Evolutionary conservation across 352 stramenopile genomes (phyloP).

Genomic region (Pythium vanterpoolii): DNA sequence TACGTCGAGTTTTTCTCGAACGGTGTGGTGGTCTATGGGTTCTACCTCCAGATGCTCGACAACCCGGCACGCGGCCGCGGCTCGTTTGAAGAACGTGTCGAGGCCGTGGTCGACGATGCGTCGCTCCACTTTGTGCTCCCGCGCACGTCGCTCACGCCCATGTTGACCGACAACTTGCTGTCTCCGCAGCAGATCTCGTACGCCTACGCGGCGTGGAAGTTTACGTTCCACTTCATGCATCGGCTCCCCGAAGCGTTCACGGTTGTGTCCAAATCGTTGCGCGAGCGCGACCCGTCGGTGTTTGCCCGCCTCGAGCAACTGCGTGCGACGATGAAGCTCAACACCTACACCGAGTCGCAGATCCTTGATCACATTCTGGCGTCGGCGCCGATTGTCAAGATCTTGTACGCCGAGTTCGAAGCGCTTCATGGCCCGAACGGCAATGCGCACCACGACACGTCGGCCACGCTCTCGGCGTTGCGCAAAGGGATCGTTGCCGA

Average conservation of each 20-base stretch:
- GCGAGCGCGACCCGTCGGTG: slow-evolving; percentile 66
- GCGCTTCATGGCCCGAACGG: slow-evolving; percentile 53
- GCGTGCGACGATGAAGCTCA: slow-evolving; percentile 81
- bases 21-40: slow-evolving; percentile 79
- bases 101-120: slow-evolving; percentile 59
- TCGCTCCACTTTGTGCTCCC: slow-evolving; percentile 84
- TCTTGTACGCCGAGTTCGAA: slow-evolving; percentile 79
- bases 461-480: slow-evolving; percentile 57
- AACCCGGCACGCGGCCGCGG: slow-evolving; percentile 43
- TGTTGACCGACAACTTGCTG: slow-evolving; percentile 73
- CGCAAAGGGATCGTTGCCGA: slow-evolving; percentile 75
- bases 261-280: slow-evolving; percentile 74
- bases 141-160: slow-evolving; percentile 78
- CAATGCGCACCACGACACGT: slow-evolving; percentile 38
- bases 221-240: slow-evolving; percentile 88
- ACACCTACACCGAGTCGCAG: slow-evolving; percentile 86
- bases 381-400: slow-evolving; percentile 63
- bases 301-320: slow-evolving; percentile 78
- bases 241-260: slow-evolving; percentile 77
- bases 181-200: slow-evolving; percentile 81
- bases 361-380: slow-evolving; percentile 85
- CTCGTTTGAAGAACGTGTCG: slow-evolving; percentile 66
- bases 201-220: slow-evolving; percentile 85
- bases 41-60: slow-evolving; percentile 80
- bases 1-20: slow-evolving; percentile 87